phyloP scores from a whole-genome alignment of 179 eudicot genomes.

The Beta lomatogona region DNA sequence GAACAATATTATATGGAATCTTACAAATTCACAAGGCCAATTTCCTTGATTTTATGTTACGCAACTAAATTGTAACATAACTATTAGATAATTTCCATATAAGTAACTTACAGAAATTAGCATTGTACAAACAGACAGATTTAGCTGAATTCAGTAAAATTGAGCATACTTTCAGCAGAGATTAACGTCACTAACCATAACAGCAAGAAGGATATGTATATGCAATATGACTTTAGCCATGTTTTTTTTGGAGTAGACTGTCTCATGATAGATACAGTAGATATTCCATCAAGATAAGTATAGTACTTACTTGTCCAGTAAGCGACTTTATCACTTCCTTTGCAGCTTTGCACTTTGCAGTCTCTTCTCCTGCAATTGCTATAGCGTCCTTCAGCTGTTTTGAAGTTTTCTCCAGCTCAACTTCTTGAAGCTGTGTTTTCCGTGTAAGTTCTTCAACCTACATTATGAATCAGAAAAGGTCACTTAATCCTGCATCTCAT shows the following conservation, averaged over 20 bases:
- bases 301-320: slow-evolving; percentile 55
- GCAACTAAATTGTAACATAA: no score
- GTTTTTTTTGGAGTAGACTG: background rate
- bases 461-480: slow-evolving; percentile 10
- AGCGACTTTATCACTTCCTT: slow-evolving; percentile 74
- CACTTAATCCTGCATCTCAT: background rate
- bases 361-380: slow-evolving; percentile 61
- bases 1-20: background rate
- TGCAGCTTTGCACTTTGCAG: slow-evolving; percentile 79
- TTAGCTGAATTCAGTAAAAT: background rate
- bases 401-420: slow-evolving; percentile 42
- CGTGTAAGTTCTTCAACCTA: slow-evolving; percentile 47
- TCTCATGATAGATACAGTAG: background rate
- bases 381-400: slow-evolving; percentile 48
- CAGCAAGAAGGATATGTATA: background rate
- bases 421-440: slow-evolving; percentile 48
- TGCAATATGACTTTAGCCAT: background rate
- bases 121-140: background rate
- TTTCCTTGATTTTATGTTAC: no score
- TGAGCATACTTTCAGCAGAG: background rate
- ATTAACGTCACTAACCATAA: background rate
- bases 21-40: background rate
- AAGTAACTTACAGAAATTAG: background rate
- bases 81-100: background rate
- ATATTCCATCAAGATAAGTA: slow-evolving; percentile 8